phyloP scores from a whole-genome alignment of 768 basidiomycete species.

The Naganishia antarctica region DNA sequence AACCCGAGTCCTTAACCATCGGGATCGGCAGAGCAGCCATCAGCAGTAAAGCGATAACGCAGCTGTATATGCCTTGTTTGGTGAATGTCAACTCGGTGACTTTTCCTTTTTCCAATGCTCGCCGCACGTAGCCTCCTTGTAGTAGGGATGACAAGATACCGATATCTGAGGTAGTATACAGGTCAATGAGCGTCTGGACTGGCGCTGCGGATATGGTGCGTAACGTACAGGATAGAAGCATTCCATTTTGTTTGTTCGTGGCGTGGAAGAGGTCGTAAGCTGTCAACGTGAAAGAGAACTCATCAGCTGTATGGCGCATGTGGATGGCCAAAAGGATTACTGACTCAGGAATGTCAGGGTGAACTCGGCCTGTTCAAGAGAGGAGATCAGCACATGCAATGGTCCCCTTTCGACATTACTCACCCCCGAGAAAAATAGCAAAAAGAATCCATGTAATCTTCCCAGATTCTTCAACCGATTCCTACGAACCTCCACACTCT shows the following conservation, averaged over 20 bases:
- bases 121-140: slow-evolving; percentile 91
- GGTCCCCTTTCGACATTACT: slow-evolving; percentile 28
- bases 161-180: slow-evolving; percentile 58
- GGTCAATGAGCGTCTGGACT: too few relatives aligned
- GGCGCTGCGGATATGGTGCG: too few relatives aligned
- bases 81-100: slow-evolving; percentile 80
- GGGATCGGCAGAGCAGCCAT: slow-evolving; percentile 68
- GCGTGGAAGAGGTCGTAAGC: slow-evolving; percentile 46
- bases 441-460: slow-evolving; percentile 73
- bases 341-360: slow-evolving; percentile 84
- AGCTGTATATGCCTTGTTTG: slow-evolving; percentile 68
- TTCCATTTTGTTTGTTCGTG: slow-evolving; percentile 46
- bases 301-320: slow-evolving; percentile 54
- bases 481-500: slow-evolving; percentile 26
- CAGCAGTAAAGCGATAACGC: slow-evolving; percentile 64
- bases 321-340: slow-evolving; percentile 66
- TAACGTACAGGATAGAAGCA: slow-evolving; percentile 44
- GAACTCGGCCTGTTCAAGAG: slow-evolving; percentile 71
- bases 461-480: slow-evolving; percentile 60
- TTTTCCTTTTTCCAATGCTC: slow-evolving; percentile 64
- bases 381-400: not conserved
- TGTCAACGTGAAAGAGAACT: slow-evolving; percentile 21
- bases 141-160: slow-evolving; percentile 83
- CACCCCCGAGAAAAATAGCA: slow-evolving; percentile 73
- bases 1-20: slow-evolving; percentile 55